Evolutionary conservation across 257 asterid species (phyloP).

Genomic region (Gardenia jasminoides): DNA sequence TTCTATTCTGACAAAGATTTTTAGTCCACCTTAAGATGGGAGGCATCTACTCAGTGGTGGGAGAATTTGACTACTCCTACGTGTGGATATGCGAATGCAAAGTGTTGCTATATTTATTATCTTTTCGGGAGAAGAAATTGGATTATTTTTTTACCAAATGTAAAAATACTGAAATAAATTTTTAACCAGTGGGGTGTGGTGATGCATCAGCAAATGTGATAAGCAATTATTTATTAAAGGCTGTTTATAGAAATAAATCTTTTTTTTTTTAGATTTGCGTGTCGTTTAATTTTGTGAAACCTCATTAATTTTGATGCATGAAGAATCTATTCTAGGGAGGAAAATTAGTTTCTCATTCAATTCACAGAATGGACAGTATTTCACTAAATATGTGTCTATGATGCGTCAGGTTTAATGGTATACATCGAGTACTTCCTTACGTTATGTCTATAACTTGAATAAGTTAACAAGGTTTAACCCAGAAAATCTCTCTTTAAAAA

Average conservation of each 20-base stretch:
- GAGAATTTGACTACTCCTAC: not conserved
- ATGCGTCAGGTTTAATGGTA: not conserved
- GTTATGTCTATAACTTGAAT: not conserved
- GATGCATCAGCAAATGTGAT: not conserved
- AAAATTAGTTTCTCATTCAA: not conserved
- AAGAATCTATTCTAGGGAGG: not conserved
- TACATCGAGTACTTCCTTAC: not conserved
- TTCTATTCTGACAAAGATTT: not conserved
- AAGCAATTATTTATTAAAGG: not conserved
- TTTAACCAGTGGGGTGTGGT: not conserved
- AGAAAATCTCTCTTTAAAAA: not conserved
- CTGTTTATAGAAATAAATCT: not conserved
- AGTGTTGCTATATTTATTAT: too few relatives aligned
- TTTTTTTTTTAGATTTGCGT: not conserved
- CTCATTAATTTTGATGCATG: not conserved
- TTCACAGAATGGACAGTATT: not conserved
- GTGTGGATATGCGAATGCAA: not conserved
- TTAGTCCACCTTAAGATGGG: not conserved
- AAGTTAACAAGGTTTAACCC: not conserved
- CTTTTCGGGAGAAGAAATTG: too few relatives aligned
- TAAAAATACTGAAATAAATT: too few relatives aligned
- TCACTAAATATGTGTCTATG: not conserved
- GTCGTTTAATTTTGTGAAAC: not conserved
- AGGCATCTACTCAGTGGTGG: constrained; percentile 3
- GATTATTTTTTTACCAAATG: too few relatives aligned